A percentile compares a stretch with the other conserved stretches of the same genome.
Conservation (phyloP, 2,329 filamentous ascomycete species). For the Drechslerella dactyloides region DNA sequence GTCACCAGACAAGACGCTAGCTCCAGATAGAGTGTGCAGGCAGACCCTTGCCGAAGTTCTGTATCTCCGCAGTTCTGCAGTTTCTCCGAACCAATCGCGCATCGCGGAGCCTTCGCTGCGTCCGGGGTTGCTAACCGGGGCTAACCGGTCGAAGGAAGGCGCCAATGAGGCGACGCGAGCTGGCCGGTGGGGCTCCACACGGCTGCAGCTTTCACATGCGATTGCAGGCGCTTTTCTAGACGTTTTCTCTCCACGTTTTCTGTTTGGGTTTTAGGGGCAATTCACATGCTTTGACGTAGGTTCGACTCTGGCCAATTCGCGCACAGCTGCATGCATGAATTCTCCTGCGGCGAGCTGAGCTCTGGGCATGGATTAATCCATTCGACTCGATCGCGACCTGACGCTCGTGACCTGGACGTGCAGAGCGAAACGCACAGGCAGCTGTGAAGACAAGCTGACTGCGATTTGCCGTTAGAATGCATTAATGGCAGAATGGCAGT, state of each 20-base stretch:
- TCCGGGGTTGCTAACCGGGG: slow-evolving; percentile 41
- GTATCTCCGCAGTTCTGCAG: not conserved
- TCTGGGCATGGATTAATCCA: too few relatives aligned
- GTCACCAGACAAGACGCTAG: not conserved
- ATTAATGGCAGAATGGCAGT: not conserved
- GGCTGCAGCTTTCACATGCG: slow-evolving; percentile 41
- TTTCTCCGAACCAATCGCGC: slow-evolving; percentile 31
- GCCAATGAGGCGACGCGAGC: slow-evolving; percentile 39
- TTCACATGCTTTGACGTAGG: not conserved
- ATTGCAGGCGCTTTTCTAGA: slow-evolving; percentile 6
- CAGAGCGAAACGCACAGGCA: not conserved
- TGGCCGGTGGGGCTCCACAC: slow-evolving; percentile 27
- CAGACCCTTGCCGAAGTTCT: slow-evolving; percentile 12
- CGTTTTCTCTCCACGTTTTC: slow-evolving; percentile 17
- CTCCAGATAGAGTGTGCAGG: not conserved
- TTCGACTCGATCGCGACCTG: not conserved
- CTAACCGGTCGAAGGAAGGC: slow-evolving; percentile 28
- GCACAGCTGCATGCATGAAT: not conserved
- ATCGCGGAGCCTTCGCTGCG: slow-evolving; percentile 6
- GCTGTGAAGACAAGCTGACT: not conserved
- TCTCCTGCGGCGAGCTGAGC: not conserved
- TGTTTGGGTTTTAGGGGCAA: not conserved
- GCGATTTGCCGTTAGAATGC: not conserved
- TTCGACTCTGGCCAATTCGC: not conserved
- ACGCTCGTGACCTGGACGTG: not conserved